Conservation (phyloP, 495 filamentous ascomycete genomes). For the Staphylotrichum longicolle region DNA sequence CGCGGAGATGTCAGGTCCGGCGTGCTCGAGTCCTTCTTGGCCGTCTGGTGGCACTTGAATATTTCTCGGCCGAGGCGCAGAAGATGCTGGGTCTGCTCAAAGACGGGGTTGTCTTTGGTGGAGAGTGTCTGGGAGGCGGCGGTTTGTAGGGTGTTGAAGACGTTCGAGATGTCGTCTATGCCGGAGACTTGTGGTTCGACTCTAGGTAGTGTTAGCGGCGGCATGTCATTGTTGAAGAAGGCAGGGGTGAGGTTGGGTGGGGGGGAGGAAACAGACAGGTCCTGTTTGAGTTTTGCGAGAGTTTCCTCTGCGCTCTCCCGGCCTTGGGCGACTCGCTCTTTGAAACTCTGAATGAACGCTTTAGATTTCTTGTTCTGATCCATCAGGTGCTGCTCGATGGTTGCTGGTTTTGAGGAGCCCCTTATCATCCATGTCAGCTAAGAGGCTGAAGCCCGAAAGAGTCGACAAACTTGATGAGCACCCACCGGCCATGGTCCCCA, state of each 20-base stretch:
- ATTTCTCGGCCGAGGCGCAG: constrained; percentile 22
- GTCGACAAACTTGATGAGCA: not conserved
- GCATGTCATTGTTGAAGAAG: not conserved
- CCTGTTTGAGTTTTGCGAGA: constrained; percentile 18
- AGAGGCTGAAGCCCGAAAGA: not conserved
- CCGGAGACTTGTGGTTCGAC: not conserved
- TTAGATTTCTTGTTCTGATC: constrained; percentile 32
- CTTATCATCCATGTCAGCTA: not conserved
- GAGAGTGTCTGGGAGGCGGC: not conserved
- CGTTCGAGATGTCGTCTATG: constrained; percentile 4
- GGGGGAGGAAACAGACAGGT: constrained; percentile 20
- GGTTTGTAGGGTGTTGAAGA: constrained; percentile 12
- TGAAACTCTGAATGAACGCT: constrained; percentile 35
- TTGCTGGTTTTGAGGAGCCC: constrained; percentile 17
- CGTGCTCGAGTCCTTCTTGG: constrained; percentile 17
- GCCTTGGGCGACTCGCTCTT: constrained; percentile 25
- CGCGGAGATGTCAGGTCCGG: constrained; percentile 25
- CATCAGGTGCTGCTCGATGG: constrained; percentile 29
- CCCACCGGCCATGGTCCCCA: not conserved
- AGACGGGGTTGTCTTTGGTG: constrained; percentile 23
- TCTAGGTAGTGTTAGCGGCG: not conserved
- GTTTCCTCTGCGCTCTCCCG: constrained; percentile 23
- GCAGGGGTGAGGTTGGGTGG: no score
- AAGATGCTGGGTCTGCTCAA: constrained; percentile 20
- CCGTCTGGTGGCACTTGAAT: constrained; percentile 23